Base-by-base conservation (phyloP, 2,329 filamentous ascomycete species). In the Aspergillus sp. region DNA sequence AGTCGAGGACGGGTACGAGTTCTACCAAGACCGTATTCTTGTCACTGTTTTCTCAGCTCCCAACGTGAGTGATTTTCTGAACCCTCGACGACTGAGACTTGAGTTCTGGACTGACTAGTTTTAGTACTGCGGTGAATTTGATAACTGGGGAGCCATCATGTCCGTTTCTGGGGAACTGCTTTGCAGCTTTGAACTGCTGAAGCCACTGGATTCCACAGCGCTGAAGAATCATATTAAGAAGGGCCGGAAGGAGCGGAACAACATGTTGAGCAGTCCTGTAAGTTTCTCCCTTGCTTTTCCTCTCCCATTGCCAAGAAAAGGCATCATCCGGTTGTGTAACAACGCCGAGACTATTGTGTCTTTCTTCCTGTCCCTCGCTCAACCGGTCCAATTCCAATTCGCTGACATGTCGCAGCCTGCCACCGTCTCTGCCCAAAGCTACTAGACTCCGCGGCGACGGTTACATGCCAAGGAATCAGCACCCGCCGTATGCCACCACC, bases 191-290 rank as follows among this genome's bases (percentile, higher is more conserved):
- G 94, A 99, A 74, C 80, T 99, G 14, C 81, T 99, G 55, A 99
- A 99, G 73, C 94, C 94, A 7, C 81, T 99, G 44, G 94, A 99
- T 73, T 96, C 92, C 11, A 95, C 89, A 64, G 93, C 93, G 32
- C 79, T 99, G 56, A 99, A 99, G 82, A 96, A 88, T 63, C 94
- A 99, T 69, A 99, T 99, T 74, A 99, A 99, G 79, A 97, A 96
- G 78, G 92, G 92, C 56, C 83, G 92, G 55, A 96, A 92, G 75
- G 95, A 95, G 79, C 83, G 93, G 56, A 90, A 96, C 73, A 93
- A 86, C 73, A 95, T 96, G 83, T 81, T 96, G 54, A 96, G 95
- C 80, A 96, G 91, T 78, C 93, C 93, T 69, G 90, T 95, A 85
- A 77, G 90, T 86, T 48, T 49, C 38, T 50, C 55, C 57, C 49